phyloP scores from a whole-genome alignment of 306 rosid genomes.

The Alnus rubra region DNA sequence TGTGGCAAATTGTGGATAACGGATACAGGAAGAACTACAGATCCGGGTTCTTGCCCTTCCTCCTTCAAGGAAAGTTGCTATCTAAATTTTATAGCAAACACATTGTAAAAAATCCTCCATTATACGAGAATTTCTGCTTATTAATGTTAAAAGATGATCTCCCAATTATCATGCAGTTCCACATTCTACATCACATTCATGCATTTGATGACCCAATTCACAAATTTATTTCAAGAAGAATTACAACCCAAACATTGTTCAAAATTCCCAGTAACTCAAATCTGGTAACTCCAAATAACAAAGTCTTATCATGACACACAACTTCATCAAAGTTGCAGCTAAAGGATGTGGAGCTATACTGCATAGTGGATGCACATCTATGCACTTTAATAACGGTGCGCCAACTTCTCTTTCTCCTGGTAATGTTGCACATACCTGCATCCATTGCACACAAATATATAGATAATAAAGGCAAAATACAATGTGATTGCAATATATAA shows the following conservation, averaged over 20 bases:
- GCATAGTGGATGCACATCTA: background rate
- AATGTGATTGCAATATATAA: background rate
- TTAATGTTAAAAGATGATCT: background rate
- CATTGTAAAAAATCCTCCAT: background rate
- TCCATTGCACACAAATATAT: background rate
- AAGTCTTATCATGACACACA: background rate
- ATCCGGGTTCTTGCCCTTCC: too few relatives aligned
- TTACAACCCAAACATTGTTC: background rate
- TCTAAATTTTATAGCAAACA: too few relatives aligned
- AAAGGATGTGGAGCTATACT: background rate
- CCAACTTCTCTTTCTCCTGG: slow-evolving; percentile 50
- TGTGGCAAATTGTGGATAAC: too few relatives aligned
- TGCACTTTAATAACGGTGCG: slow-evolving; percentile 44
- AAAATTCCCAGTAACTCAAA: slow-evolving; percentile 2
- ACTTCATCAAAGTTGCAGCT: slow-evolving; percentile 4
- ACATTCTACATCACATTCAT: background rate
- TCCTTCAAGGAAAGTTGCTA: too few relatives aligned
- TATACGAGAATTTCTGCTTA: background rate
- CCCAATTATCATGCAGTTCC: background rate
- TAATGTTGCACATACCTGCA: slow-evolving; percentile 48
- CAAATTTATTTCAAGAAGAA: background rate
- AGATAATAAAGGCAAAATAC: background rate
- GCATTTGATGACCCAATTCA: background rate
- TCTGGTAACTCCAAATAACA: background rate
- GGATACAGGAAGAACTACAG: too few relatives aligned